Evolutionary conservation across 108 stramenopile species (phyloP), one percentile per base, ranked within the genome.

Genomic region (Nitzschia sp.): DNA sequence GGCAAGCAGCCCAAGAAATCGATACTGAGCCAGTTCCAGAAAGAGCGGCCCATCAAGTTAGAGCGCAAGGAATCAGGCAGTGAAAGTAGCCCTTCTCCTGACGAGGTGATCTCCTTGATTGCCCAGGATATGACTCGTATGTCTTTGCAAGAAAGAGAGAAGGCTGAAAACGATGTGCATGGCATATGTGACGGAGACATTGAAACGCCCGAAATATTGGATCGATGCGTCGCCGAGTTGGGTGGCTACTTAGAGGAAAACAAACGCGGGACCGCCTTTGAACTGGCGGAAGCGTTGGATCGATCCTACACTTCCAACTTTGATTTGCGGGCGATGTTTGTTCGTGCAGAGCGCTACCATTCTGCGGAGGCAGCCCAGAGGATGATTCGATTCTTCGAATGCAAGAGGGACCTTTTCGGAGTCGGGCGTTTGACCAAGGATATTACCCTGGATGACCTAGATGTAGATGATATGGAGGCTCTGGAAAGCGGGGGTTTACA

Each of bases 301-400:
- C 52, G 31, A 9, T 23, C 26, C 31, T 71, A 71, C 26, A 21
- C 54, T 16, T 21, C 46, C 4, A 32, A 67, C 21, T 11, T 35
- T 21, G 45, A 50, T 4, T 62, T 71, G 35, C 70, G 50, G 2
- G 1, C 30, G 26, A 73, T 65, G 72, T 73, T 73, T 48, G n/a
- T 73, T 3, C 60, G 72, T 45, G 54, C 34, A 4, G 61, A 73
- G n/a, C 29, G 54, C 1, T 65, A 65, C 41, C 9, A 58, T 58
- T 46, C 63, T 34, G 44, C 6, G 2, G 33, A 32, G 45, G 72
- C 72, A 0, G 62, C 63, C 1, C 47, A 65, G 6, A 63, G 55
- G 3, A 55, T 73, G 31, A 57, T 65, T 17, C 22, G 26, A 1
- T 65, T 53, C 21, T 73, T 64, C 25, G 63, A 73, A 27, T 23